Conservation (phyloP, 2,329 filamentous ascomycete species). For the Daldinia sp. region DNA sequence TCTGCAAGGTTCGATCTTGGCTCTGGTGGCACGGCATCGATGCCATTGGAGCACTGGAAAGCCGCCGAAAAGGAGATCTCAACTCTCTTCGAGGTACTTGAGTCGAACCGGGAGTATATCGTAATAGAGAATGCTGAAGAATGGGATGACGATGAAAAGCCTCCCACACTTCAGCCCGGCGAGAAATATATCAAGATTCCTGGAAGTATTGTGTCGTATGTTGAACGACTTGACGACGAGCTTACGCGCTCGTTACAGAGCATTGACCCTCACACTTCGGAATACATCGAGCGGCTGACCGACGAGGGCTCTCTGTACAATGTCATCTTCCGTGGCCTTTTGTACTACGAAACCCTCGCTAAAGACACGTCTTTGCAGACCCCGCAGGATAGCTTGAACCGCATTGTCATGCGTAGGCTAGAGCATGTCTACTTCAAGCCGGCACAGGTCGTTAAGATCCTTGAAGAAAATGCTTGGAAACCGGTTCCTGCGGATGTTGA, state of each 20-base stretch:
- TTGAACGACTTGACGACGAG: slow-evolving; percentile 96
- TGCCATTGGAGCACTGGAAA: slow-evolving; percentile 98
- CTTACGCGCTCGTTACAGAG: slow-evolving; percentile 96
- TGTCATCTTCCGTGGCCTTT: slow-evolving; percentile 86
- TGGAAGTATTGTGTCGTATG: slow-evolving; percentile 92
- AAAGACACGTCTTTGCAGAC: slow-evolving; percentile 77
- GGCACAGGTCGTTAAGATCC: slow-evolving; percentile 88
- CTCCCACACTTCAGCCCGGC: slow-evolving; percentile 76
- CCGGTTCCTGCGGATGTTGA: slow-evolving; percentile 75
- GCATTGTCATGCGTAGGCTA: slow-evolving; percentile 90
- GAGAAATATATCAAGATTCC: slow-evolving; percentile 91
- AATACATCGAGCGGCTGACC: slow-evolving; percentile 95
- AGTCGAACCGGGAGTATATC: slow-evolving; percentile 82
- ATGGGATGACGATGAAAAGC: slow-evolving; percentile 99
- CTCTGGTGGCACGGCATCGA: slow-evolving; percentile 79
- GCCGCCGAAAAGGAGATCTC: slow-evolving; percentile 88
- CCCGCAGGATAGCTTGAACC: slow-evolving; percentile 89
- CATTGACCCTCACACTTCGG: slow-evolving; percentile 97
- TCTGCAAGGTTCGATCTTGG: slow-evolving; percentile 95
- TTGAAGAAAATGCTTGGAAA: slow-evolving; percentile 96
- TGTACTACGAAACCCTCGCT: slow-evolving; percentile 87
- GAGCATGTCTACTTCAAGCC: slow-evolving; percentile 99
- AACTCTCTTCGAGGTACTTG: slow-evolving; percentile 81
- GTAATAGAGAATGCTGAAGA: slow-evolving; percentile 94
- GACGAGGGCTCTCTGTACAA: slow-evolving; percentile 94